phyloP scores from a whole-genome alignment of 75 land plant species.

The Cunninghamia lanceolata region DNA sequence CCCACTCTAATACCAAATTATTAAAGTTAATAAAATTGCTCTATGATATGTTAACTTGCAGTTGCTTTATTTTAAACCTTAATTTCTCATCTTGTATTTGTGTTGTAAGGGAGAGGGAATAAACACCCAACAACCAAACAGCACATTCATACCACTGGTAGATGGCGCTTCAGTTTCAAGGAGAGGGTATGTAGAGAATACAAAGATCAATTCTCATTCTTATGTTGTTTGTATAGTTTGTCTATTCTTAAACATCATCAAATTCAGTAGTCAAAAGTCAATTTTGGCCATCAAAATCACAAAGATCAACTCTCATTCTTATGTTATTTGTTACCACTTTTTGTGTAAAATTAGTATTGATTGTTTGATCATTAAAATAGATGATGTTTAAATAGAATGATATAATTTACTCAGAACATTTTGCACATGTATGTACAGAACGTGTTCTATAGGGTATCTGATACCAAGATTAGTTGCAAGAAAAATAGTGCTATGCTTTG shows the following conservation, averaged over 20 bases:
- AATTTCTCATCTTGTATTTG: background rate
- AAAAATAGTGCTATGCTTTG: slow-evolving; percentile 52
- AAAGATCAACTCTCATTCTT: too few species aligned
- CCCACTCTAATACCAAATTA: too few species aligned
- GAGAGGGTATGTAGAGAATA: background rate
- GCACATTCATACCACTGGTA: background rate
- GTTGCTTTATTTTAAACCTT: too few species aligned
- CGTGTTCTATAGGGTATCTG: background rate
- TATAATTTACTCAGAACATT: background rate
- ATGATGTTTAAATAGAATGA: too few species aligned
- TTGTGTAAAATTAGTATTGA: too few species aligned
- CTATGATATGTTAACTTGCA: too few species aligned
- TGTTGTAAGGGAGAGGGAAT: background rate
- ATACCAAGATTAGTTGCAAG: slow-evolving; percentile 20
- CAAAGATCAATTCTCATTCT: background rate
- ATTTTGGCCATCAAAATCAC: too few species aligned
- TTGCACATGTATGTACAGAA: background rate
- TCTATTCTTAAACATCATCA: too few species aligned
- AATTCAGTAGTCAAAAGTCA: too few species aligned
- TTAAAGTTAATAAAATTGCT: too few species aligned
- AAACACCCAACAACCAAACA: background rate
- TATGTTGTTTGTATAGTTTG: background rate
- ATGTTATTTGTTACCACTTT: too few species aligned
- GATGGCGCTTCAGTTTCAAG: background rate
- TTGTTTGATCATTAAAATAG: too few species aligned